A percentile compares a stretch with the other conserved stretches of the same genome.
Evolutionary conservation across 2,329 filamentous ascomycete genomes (phyloP).

Genomic region (Didymella sp.): DNA sequence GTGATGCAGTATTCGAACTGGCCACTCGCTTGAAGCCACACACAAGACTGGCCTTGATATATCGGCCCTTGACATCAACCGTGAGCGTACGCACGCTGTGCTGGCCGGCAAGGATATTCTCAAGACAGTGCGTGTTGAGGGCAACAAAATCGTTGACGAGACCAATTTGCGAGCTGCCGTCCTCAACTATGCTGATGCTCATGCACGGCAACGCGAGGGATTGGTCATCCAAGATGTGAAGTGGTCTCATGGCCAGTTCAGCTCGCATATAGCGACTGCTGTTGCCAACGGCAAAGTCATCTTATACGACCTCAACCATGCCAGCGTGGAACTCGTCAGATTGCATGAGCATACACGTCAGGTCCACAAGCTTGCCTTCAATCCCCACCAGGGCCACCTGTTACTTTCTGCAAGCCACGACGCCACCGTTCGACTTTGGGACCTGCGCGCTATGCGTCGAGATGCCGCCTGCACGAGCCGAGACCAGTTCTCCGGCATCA

Average conservation of each 20-base stretch:
- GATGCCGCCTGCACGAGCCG: conserved; percentile 62
- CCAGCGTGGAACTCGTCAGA: conserved; percentile 66
- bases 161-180: conserved; percentile 69
- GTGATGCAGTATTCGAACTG: conserved; percentile 50
- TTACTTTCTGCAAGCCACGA: conserved; percentile 71
- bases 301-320: conserved; percentile 68
- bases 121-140: conserved; percentile 67
- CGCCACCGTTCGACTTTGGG: conserved; percentile 69
- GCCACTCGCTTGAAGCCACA: conserved; percentile 62
- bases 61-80: conserved; percentile 68
- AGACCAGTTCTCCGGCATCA: conserved; percentile 63
- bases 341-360: conserved; percentile 70
- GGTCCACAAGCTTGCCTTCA: conserved; percentile 71
- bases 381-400: conserved; percentile 65
- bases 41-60: conserved; percentile 71
- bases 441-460: conserved; percentile 63
- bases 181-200: conserved; percentile 61
- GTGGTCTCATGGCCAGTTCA: conserved; percentile 69
- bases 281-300: conserved; percentile 70
- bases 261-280: conserved; percentile 67
- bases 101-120: conserved; percentile 71
- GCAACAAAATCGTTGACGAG: conserved; percentile 65
- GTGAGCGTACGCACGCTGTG: conserved; percentile 67
- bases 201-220: conserved; percentile 62
- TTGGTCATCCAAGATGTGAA: conserved; percentile 71